phyloP scores from a whole-genome alignment of 1,284 basidiomycete species.

The Apiotrichum domesticum region DNA sequence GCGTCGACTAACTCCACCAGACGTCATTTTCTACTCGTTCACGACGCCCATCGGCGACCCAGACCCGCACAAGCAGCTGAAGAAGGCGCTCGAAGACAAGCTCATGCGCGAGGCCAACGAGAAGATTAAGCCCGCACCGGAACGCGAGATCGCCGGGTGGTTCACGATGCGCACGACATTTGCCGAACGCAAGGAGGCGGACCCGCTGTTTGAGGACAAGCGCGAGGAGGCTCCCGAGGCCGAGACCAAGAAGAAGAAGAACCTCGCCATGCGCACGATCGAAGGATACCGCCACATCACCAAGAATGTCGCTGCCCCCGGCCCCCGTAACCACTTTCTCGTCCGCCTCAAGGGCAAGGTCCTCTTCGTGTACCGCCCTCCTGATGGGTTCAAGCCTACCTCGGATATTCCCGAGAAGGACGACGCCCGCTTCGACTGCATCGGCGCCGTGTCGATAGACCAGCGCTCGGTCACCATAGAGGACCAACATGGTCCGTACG shows the following conservation, averaged over 20 bases:
- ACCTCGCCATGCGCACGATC: slow-evolving; percentile 5
- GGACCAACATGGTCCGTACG: slow-evolving; percentile 54
- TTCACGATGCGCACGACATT: slow-evolving; percentile 77
- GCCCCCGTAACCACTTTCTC: slow-evolving; percentile 79
- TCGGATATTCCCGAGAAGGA: slow-evolving; percentile 4
- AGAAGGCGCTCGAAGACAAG: slow-evolving; percentile 26
- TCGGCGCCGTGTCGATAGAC: slow-evolving; percentile 70
- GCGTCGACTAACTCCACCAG: neutral
- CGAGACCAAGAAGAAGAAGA: neutral
- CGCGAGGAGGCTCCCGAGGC: neutral
- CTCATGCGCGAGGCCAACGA: slow-evolving; percentile 1
- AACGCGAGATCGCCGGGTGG: slow-evolving; percentile 55
- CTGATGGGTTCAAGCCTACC: slow-evolving; percentile 45
- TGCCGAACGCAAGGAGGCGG: slow-evolving; percentile 50
- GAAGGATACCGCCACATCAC: slow-evolving; percentile 9
- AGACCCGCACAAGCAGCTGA: slow-evolving; percentile 50
- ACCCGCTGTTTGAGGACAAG: neutral
- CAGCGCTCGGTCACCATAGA: slow-evolving; percentile 67
- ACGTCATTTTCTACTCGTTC: neutral
- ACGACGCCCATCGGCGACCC: slow-evolving; percentile 57
- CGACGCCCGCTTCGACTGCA: slow-evolving; percentile 58
- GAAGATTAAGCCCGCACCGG: slow-evolving; percentile 13
- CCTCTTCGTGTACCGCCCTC: slow-evolving; percentile 64
- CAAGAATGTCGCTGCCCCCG: slow-evolving; percentile 50
- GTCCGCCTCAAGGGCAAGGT: slow-evolving; percentile 80